Conservation (phyloP, 2,329 filamentous ascomycete species). For the Pseudogymnoascus sp. region DNA sequence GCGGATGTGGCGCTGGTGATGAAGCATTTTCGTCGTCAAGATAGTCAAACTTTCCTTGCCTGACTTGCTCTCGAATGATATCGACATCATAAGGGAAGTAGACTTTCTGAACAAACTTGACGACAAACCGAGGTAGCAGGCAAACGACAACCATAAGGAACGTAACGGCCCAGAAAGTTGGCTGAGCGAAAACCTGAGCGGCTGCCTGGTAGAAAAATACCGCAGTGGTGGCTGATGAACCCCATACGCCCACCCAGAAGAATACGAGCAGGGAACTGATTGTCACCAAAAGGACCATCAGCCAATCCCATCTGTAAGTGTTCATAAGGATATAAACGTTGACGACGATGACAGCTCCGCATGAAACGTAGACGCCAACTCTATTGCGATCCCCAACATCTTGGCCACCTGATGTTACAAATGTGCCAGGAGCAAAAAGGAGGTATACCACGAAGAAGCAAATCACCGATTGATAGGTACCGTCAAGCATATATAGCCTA, state of each 20-base stretch:
- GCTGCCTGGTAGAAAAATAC: conserved; percentile 72
- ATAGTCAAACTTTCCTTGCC: conserved; percentile 72
- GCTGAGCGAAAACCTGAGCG: conserved; percentile 67
- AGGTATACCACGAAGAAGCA: conserved; percentile 90
- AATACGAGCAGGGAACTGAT: conserved; percentile 85
- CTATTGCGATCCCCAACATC: conserved; percentile 72
- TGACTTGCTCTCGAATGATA: conserved; percentile 88
- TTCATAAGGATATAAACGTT: conserved; percentile 95
- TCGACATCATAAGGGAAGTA: conserved; percentile 91
- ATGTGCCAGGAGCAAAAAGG: conserved; percentile 61
- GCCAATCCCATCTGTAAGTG: conserved; percentile 96
- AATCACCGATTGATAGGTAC: conserved; percentile 88
- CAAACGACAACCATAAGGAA: conserved; percentile 74
- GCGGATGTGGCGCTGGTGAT: conserved; percentile 9
- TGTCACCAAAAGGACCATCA: conserved; percentile 73
- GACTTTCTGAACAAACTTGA: conserved; percentile 87
- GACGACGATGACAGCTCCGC: conserved; percentile 77
- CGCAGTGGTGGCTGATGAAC: conserved; percentile 36
- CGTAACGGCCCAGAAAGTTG: conserved; percentile 82
- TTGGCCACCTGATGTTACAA: conserved; percentile 64
- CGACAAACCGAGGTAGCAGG: conserved; percentile 76
- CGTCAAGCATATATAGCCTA: conserved; percentile 90
- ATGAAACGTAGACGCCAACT: conserved; percentile 81
- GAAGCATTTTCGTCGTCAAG: conserved; percentile 36
- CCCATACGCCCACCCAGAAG: conserved; percentile 91